Evolutionary conservation across 352 stramenopile genomes (phyloP), one percentile per base, ranked within the genome.

Genomic region (Phytophthora sp.): DNA sequence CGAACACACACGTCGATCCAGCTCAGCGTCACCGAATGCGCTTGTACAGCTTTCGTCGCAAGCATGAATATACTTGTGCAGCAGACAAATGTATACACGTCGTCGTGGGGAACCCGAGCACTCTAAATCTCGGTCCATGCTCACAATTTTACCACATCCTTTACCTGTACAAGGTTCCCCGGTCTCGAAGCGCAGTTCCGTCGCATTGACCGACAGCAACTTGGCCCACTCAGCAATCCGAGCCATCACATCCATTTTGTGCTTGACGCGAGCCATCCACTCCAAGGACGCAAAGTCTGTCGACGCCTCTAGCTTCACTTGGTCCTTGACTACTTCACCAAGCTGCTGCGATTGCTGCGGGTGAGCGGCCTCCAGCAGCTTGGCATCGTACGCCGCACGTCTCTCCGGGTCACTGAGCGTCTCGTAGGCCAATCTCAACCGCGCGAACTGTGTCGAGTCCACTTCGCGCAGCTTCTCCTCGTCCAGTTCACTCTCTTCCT

Each of bases 201-300:
- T 88, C n/a, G 85, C 73, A 45, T 81, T 66, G 15, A 93, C 74
- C 4, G 61, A 65, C 15, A 91, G 66, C 13, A 93, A 63, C 58
- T 80, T 88, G 16, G 79, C 82, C 85, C 85, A 93, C 51, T 89
- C 78, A 7, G 85, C 70, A 45, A 93, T 89, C 8, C 80, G 76
- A 33, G 87, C 85, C 83, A 93, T 93, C 1, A 93, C 85, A 47
- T 93, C 85, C 83, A 91, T 93, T 56, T 93, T 93, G 81, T 93
- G 83, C 60, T 93, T 91, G 15, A 93, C 79, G 4, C 85, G 80
- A 7, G 79, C 80, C 81, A 93, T 91, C 85, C 85, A 93, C 66
- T 93, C 85, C 2, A 93, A 71, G 4, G 82, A 91, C 29, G 85
- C 85, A 69, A 91, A 91, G 50, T 93, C 82, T 16, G 77, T 86